Percentiles rank a stretch among this genome's conserved stretches.
phyloP scores from a whole-genome alignment of 257 asterid genomes.

The Salvia splendens region DNA sequence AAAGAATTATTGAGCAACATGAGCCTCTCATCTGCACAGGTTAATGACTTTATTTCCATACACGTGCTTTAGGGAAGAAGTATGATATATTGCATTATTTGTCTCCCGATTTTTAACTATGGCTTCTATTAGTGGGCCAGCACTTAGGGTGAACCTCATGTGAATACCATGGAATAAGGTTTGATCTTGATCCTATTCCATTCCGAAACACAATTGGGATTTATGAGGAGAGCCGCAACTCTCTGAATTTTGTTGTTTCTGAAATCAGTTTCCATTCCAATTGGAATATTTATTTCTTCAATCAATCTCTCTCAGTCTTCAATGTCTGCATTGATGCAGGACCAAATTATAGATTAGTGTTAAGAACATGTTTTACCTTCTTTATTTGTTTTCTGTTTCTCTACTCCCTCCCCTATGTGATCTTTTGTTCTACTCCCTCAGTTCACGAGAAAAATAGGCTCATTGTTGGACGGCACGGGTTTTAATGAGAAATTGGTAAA shows the following conservation, averaged over 20 bases:
- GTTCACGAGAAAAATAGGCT: too few relatives aligned
- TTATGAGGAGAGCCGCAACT: background rate
- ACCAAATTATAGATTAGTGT: constrained; percentile 8
- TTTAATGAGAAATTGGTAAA: too few relatives aligned
- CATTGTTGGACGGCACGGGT: too few relatives aligned
- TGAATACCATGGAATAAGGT: too few relatives aligned
- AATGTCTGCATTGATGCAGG: constrained; percentile 9
- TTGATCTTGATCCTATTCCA: too few relatives aligned
- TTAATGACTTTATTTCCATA: constrained; percentile 44
- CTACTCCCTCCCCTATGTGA: background rate
- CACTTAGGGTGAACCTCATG: background rate
- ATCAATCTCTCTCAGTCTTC: background rate
- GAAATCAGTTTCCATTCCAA: constrained; percentile 16
- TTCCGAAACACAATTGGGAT: too few relatives aligned
- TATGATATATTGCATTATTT: constrained; percentile 6
- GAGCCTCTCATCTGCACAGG: constrained; percentile 97
- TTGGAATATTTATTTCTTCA: background rate
- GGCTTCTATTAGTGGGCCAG: constrained; percentile 14
- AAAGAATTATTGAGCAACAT: constrained; percentile 82
- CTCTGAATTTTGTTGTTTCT: constrained; percentile 12
- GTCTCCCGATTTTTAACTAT: constrained; percentile 12
- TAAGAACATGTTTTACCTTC: background rate
- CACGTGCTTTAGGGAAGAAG: constrained; percentile 20
- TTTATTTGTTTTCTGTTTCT: background rate
- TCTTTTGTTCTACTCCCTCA: background rate